Conservation (phyloP, 352 stramenopile species). For the Phytophthora pisi region DNA sequence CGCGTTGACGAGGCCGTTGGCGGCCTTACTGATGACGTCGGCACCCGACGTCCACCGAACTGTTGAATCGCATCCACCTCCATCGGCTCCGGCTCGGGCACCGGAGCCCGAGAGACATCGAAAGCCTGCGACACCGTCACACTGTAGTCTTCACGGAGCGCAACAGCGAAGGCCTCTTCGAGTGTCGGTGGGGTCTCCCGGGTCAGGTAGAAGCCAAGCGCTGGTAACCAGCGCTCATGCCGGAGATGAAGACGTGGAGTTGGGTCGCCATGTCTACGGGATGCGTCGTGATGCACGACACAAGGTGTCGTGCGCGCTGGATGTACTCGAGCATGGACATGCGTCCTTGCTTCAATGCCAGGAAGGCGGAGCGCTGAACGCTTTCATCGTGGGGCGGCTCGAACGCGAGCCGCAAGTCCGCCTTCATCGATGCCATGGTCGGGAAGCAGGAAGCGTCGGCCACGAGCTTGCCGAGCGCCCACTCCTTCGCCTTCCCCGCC, state of each 20-base stretch:
- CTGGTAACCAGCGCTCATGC: conserved; percentile 24
- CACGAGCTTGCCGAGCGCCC: conserved; percentile 22
- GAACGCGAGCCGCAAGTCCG: conserved; percentile 15
- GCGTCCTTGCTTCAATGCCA: conserved; percentile 23
- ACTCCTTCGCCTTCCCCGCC: not conserved
- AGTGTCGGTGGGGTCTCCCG: conserved; percentile 11
- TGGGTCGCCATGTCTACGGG: conserved; percentile 27
- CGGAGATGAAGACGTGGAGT: conserved; percentile 26
- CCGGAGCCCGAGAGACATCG: not conserved
- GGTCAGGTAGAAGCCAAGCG: conserved; percentile 33
- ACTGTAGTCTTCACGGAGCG: conserved; percentile 26
- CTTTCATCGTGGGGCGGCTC: conserved; percentile 29
- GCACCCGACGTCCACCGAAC: not conserved
- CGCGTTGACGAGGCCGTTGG: not conserved
- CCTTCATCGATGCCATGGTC: conserved; percentile 1
- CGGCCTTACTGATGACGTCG: not conserved
- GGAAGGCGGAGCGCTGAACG: conserved; percentile 7
- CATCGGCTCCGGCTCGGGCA: conserved; percentile 12
- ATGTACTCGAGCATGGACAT: conserved; percentile 31
- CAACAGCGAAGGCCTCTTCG: conserved; percentile 21
- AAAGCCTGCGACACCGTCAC: conserved; percentile 16
- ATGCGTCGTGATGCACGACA: conserved; percentile 7
- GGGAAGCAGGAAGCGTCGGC: conserved; percentile 17
- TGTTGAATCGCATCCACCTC: conserved; percentile 21
- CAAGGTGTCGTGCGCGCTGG: conserved; percentile 27